Percentiles rank a stretch among this genome's conserved stretches.
Evolutionary conservation across 495 filamentous ascomycete species (phyloP).

Genomic region (Glutinoglossum americanum): DNA sequence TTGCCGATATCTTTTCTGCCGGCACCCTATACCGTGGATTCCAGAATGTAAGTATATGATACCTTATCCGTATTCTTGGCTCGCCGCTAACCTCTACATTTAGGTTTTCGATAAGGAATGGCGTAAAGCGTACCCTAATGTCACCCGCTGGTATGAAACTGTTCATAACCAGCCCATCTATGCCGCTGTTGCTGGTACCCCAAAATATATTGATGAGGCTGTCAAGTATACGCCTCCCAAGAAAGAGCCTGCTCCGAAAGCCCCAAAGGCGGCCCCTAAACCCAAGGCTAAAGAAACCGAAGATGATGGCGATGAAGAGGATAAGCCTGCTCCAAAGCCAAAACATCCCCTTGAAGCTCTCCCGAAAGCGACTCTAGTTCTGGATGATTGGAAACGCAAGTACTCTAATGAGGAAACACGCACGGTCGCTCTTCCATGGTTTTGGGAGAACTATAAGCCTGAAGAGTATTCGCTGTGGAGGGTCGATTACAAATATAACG

Average conservation of each 20-base stretch:
- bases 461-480: slow-evolving; percentile 90
- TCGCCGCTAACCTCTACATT: background rate
- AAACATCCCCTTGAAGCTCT: slow-evolving; percentile 93
- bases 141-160: slow-evolving; percentile 86
- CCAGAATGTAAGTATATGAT: slow-evolving; percentile 28
- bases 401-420: slow-evolving; percentile 96
- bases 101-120: slow-evolving; percentile 65
- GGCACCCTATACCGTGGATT: slow-evolving; percentile 64
- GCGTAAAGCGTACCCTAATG: slow-evolving; percentile 57
- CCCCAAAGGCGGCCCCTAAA: slow-evolving; percentile 28
- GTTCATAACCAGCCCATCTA: slow-evolving; percentile 81
- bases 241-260: slow-evolving; percentile 47
- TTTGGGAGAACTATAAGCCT: slow-evolving; percentile 87
- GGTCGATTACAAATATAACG: slow-evolving; percentile 91
- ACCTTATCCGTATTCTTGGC: slow-evolving; percentile 1
- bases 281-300: slow-evolving; percentile 25
- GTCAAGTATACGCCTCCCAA: slow-evolving; percentile 80
- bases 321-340: slow-evolving; percentile 55
- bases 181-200: slow-evolving; percentile 49
- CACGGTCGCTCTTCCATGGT: slow-evolving; percentile 70
- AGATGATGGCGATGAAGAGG: slow-evolving; percentile 50
- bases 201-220: slow-evolving; percentile 60
- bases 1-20: slow-evolving; percentile 76
- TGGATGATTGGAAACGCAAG: slow-evolving; percentile 96
- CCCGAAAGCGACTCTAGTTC: slow-evolving; percentile 50